Percentiles rank a stretch among this genome's conserved stretches.
Conservation (phyloP, 345 rosid species). For the Cardamine occulta region DNA sequence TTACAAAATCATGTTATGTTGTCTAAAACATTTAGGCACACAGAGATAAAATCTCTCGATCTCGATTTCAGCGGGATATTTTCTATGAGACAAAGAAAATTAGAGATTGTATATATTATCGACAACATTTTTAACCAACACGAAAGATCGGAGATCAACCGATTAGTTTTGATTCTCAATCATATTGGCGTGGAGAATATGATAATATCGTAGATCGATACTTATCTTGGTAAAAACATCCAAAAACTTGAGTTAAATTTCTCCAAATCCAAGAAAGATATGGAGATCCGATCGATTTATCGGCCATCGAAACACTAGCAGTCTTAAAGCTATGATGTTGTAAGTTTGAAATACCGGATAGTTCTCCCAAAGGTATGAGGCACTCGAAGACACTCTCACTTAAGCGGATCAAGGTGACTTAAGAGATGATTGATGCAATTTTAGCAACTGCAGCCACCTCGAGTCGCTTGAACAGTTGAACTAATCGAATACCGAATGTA, state of each 20-base stretch:
- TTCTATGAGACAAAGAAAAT: neutral
- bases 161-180: neutral
- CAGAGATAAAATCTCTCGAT: neutral
- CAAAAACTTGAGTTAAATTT: constrained; percentile 22
- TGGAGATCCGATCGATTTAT: neutral
- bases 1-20: neutral
- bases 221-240: neutral
- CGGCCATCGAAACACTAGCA: neutral
- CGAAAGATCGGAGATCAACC: neutral
- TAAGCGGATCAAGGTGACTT: neutral
- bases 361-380: constrained; percentile 7
- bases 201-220: neutral
- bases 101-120: too few species aligned
- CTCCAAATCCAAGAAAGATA: neutral
- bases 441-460: too few species aligned
- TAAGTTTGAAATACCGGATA: neutral
- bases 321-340: constrained; percentile 14
- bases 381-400: neutral
- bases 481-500: too few species aligned
- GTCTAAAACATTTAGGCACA: neutral
- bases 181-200: neutral
- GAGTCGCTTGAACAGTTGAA: too few species aligned
- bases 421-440: neutral
- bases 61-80: neutral
- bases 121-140: too few species aligned